Percentiles rank a stretch among this genome's conserved stretches.
Evolutionary conservation across 306 rosid genomes (phyloP).

Genomic region (Trifolium subterraneum): DNA sequence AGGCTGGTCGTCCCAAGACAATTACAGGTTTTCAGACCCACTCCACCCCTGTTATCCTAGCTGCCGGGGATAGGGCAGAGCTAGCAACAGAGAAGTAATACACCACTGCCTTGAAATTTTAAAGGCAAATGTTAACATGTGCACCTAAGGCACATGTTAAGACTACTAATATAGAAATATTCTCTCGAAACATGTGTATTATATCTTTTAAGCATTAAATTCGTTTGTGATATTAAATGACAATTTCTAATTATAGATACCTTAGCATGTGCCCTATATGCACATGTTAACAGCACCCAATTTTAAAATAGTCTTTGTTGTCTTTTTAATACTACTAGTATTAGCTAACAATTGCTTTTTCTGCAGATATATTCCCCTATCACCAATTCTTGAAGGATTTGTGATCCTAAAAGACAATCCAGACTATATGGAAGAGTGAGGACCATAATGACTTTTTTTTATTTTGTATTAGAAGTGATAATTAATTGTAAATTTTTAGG

Average conservation of each 20-base stretch:
- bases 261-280: no score
- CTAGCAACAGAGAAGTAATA: constrained; percentile 92
- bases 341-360: not conserved
- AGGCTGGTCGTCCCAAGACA: constrained; percentile 97
- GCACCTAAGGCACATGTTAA: no score
- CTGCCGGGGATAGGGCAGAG: constrained; percentile 98
- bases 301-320: not conserved
- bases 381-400: constrained; percentile 96
- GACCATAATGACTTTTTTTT: no score
- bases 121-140: no score
- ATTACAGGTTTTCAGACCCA: constrained; percentile 97
- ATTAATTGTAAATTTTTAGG: no score
- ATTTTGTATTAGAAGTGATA: no score
- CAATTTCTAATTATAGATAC: no score
- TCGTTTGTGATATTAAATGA: no score
- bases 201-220: no score
- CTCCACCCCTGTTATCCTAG: constrained; percentile 94
- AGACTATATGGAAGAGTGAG: constrained; percentile 77
- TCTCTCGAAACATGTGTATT: no score
- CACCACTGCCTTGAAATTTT: constrained; percentile 5
- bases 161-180: no score
- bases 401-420: constrained; percentile 94
- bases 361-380: constrained; percentile 84
- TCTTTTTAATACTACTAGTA: constrained; percentile 34
- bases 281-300: no score